Evolutionary conservation across 371 early-diverging fungal genomes (phyloP).

Genomic region (Furculomyces boomerangus): DNA sequence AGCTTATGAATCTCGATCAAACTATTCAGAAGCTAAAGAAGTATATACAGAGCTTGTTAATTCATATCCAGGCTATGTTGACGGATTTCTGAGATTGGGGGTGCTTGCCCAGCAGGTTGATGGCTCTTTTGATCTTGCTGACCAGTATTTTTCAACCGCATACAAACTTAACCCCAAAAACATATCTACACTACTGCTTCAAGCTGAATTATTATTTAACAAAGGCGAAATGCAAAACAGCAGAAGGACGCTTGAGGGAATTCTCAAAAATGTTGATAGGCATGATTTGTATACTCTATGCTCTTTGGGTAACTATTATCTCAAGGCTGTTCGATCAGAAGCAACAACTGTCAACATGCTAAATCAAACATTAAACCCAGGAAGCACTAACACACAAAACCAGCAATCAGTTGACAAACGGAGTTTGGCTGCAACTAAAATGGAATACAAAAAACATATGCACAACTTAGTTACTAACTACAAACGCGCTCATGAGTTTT

Average conservation of each 20-base stretch:
- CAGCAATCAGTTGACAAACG: neutral
- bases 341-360: neutral
- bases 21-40: constrained; percentile 36
- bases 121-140: constrained; percentile 35
- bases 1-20: constrained; percentile 45
- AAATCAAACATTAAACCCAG: neutral
- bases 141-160: constrained; percentile 40
- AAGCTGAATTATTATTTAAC: constrained; percentile 41
- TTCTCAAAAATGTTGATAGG: constrained; percentile 54
- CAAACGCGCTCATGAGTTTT: constrained; percentile 63
- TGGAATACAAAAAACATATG: neutral
- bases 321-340: constrained; percentile 26
- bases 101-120: constrained; percentile 30
- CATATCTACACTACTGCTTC: constrained; percentile 44
- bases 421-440: neutral
- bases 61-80: constrained; percentile 51
- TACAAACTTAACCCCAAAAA: constrained; percentile 41
- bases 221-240: constrained; percentile 37
- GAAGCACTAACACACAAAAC: neutral
- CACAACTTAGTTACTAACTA: constrained; percentile 19
- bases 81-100: constrained; percentile 58
- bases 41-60: constrained; percentile 40
- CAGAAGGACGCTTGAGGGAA: constrained; percentile 52
- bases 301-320: constrained; percentile 63
- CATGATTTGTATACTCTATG: constrained; percentile 64